phyloP scores from a whole-genome alignment of 176 grass and related monocot species.

The Carex kokanica region DNA sequence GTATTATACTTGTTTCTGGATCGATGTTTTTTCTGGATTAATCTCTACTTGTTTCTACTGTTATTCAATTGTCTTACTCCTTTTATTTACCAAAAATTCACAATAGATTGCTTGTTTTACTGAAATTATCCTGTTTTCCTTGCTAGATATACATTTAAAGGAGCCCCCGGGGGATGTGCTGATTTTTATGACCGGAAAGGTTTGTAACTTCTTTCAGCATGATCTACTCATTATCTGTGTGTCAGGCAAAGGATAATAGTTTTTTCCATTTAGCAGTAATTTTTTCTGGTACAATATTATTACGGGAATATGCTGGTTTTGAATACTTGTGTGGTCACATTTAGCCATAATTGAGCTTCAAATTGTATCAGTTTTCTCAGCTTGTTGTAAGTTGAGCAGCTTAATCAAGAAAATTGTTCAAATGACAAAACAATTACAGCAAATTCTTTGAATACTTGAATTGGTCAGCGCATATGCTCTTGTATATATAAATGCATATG shows the following conservation, averaged over 20 bases:
- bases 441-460: background rate
- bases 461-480: background rate
- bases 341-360: background rate
- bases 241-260: background rate
- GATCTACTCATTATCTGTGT: background rate
- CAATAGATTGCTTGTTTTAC: background rate
- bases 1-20: background rate
- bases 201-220: slow-evolving; percentile 32
- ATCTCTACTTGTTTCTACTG: background rate
- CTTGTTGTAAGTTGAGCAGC: background rate
- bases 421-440: background rate
- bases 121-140: slow-evolving; percentile 17
- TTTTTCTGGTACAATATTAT: background rate
- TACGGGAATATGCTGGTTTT: background rate
- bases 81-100: background rate
- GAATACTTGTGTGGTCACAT: background rate
- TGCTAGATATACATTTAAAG: slow-evolving; percentile 85
- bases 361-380: background rate
- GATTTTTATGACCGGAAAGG: slow-evolving; percentile 99
- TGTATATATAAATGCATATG: slow-evolving; percentile 6
- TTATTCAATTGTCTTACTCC: background rate
- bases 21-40: background rate
- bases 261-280: background rate
- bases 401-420: background rate
- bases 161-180: slow-evolving; percentile 78